Evolutionary conservation across 352 stramenopile genomes (phyloP).

Genomic region (Pythium dissimile): DNA sequence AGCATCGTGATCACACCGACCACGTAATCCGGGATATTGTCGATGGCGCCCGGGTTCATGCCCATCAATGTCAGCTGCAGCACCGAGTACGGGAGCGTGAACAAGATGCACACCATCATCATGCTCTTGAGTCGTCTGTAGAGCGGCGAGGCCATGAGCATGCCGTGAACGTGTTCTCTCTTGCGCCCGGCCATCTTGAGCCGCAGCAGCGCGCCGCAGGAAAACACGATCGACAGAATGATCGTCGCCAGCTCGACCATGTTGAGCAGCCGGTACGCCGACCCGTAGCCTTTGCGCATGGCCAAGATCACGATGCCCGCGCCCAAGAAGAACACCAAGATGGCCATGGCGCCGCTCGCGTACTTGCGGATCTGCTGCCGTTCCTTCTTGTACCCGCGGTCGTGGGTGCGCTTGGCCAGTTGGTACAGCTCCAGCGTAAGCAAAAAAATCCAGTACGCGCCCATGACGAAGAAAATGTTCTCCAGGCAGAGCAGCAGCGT

Average conservation of each 20-base stretch:
- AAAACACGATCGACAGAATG: constrained; percentile 50
- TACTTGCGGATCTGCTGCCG: constrained; percentile 51
- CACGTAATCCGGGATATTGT: constrained; percentile 49
- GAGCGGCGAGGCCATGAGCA: constrained; percentile 61
- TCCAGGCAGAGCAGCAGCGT: constrained; percentile 47
- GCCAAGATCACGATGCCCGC: constrained; percentile 37
- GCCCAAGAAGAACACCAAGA: constrained; percentile 33
- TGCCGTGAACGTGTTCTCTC: constrained; percentile 66
- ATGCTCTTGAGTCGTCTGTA: constrained; percentile 63
- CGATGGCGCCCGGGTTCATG: constrained; percentile 35
- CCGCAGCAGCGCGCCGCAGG: constrained; percentile 34
- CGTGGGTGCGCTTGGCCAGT: constrained; percentile 51
- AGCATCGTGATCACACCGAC: constrained; percentile 55
- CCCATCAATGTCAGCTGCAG: constrained; percentile 47
- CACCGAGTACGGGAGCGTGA: constrained; percentile 63
- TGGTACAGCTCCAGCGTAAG: constrained; percentile 57
- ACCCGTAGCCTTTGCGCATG: constrained; percentile 46
- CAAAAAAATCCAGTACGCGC: constrained; percentile 66
- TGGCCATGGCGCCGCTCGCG: constrained; percentile 27
- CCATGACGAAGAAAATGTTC: constrained; percentile 64
- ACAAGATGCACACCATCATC: constrained; percentile 58
- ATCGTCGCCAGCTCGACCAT: constrained; percentile 44
- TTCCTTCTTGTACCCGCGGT: constrained; percentile 45
- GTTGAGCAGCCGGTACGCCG: constrained; percentile 47
- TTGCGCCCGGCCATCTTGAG: constrained; percentile 49